phyloP scores from a whole-genome alignment of 805 yeast species.

The Candida taoyuanica region DNA sequence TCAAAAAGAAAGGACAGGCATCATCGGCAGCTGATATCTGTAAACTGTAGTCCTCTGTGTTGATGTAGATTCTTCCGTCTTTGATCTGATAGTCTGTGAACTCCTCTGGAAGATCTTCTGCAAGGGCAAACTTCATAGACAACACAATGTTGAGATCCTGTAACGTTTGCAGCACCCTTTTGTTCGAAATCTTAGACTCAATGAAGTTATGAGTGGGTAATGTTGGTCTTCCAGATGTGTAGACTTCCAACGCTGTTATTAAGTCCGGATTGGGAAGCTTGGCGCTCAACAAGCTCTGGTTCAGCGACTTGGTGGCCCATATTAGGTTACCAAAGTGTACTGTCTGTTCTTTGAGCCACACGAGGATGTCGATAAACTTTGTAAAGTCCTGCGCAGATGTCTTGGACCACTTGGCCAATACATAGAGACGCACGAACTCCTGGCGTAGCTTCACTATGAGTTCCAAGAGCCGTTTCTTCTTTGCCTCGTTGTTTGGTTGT shows the following conservation, averaged over 20 bases:
- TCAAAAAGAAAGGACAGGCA: conserved; percentile 66
- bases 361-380: conserved; percentile 75
- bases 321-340: conserved; percentile 58
- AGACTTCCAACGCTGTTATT: conserved; percentile 80
- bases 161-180: conserved; percentile 57
- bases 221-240: conserved; percentile 72
- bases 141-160: conserved; percentile 67
- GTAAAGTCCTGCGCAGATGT: conserved; percentile 66
- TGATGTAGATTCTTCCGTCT: conserved; percentile 68
- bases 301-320: conserved; percentile 63
- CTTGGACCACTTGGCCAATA: conserved; percentile 82
- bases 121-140: conserved; percentile 68
- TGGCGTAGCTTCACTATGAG: conserved; percentile 70
- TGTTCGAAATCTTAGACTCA: conserved; percentile 43
- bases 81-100: conserved; percentile 60
- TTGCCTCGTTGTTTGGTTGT: conserved; percentile 52
- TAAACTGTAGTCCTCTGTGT: conserved; percentile 63
- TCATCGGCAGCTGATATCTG: conserved; percentile 75
- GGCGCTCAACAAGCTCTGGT: conserved; percentile 74
- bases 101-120: conserved; percentile 54
- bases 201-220: conserved; percentile 61
- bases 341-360: conserved; percentile 82
- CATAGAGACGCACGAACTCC: conserved; percentile 80
- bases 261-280: conserved; percentile 91
- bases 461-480: conserved; percentile 66